These are phyloP conservation scores for Starmera quercuum DNA, from an alignment of 805 yeast species.

Conservation along the genomic window DNA sequence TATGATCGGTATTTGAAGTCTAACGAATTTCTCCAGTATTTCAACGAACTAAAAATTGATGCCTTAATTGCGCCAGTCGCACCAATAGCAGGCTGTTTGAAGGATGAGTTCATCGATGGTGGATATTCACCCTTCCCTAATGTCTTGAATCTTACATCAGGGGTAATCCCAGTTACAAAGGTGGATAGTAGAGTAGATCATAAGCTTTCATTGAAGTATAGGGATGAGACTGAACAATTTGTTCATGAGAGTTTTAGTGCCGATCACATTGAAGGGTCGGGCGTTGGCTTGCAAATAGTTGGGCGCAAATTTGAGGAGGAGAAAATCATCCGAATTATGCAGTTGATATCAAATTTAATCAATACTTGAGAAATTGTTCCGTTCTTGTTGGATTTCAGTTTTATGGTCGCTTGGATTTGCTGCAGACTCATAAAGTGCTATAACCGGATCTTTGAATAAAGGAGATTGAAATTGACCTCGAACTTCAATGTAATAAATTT, in stretches of 20 bases:
- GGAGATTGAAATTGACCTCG: constrained; percentile 59
- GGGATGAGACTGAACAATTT: constrained; percentile 3
- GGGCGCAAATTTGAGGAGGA: constrained; percentile 18
- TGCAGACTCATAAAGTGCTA: constrained; percentile 79
- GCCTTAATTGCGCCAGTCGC: constrained; percentile 43
- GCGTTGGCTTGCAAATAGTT: constrained; percentile 16
- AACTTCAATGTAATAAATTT: constrained; percentile 64
- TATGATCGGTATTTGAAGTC: constrained; percentile 25
- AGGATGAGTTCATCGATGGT: constrained; percentile 26
- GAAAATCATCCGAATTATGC: constrained; percentile 8
- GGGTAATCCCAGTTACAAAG: constrained; percentile 45
- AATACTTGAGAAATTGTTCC: constrained; percentile 4
- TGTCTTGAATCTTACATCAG: constrained; percentile 46
- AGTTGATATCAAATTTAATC: not conserved
- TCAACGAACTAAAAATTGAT: constrained; percentile 35
- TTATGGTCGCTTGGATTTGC: constrained; percentile 90
- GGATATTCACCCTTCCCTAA: constrained; percentile 50
- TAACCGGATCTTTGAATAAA: constrained; percentile 58
- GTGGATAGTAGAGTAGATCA: constrained; percentile 29
- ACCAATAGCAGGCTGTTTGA: constrained; percentile 35
- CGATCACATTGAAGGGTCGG: constrained; percentile 5
- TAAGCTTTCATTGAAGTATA: not conserved
- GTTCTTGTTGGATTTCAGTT: constrained; percentile 18
- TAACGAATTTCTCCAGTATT: constrained; percentile 28
- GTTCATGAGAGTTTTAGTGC: constrained; percentile 5